Evolutionary conservation across 306 rosid genomes (phyloP), one percentile per base, ranked within the genome.

Genomic region (Vigna radiata): DNA sequence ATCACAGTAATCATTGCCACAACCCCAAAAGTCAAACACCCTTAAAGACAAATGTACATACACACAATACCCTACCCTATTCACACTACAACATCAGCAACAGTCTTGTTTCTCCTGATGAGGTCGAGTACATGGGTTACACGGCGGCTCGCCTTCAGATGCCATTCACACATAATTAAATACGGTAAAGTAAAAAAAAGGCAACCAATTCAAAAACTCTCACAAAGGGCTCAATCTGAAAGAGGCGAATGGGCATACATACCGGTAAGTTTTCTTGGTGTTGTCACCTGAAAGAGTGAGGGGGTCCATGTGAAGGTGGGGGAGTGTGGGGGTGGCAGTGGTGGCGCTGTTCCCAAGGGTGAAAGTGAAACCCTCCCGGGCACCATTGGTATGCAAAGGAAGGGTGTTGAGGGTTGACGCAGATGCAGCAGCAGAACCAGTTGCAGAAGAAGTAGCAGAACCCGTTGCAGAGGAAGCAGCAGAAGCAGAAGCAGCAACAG

Each of bases 201-300:
- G 46, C 3, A 65, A 16, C 5, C 50, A 66, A 66, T 66, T 66
- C 5, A 66, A n/a, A 64, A 10, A 39, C 2, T 18, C 4, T 8
- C 4, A 36, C 29, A 46, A 11, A 31, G 18, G 47, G 68, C 49
- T 72, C 43, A 59, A 56, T 1, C 7, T 4, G 9, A 55, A 2
- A 62, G 16, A 62, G 27, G 17, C 50, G 63, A 12, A 49, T 29
- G 18, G 19, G 12, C 21, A 41, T 5, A 4, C 33, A 58, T 86
- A 90, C 97, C 97, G 87, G 75, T 85, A 90, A 78, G 89, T 91
- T 85, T 89, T 93, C 87, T 80, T 90, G 69, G 83, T 86, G 65
- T 82, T 84, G 61, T 89, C 91, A 86, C 44, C 84, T 10, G 90
- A 83, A 85, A 82, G 89, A 81, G 89, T 55, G 72, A 89, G 83